These are phyloP conservation scores for Mrakia hoshinonis DNA, from an alignment of 768 basidiomycete genomes.

Conservation along the genomic window DNA sequence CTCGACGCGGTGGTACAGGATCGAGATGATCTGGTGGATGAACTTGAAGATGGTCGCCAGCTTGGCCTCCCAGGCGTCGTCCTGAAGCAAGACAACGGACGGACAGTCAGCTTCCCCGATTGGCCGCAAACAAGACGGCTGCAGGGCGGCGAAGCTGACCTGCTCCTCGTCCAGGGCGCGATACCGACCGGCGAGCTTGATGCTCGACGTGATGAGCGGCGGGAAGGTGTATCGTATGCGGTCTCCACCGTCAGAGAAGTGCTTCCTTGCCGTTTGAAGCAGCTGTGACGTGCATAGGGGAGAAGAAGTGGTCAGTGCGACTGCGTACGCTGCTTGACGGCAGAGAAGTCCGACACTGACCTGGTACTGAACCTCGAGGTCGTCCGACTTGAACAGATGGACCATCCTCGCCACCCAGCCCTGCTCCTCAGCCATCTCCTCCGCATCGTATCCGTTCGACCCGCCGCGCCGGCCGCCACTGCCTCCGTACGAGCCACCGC, in stretches of 20 bases:
- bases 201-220: constrained; percentile 82
- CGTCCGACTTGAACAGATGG: constrained; percentile 83
- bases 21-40: constrained; percentile 82
- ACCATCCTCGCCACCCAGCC: constrained; percentile 99
- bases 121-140: background rate
- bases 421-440: constrained; percentile 95
- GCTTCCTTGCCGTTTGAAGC: constrained; percentile 77
- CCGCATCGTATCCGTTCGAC: constrained; percentile 52
- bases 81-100: constrained; percentile 44
- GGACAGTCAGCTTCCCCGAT: background rate
- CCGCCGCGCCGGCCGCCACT: constrained; percentile 33
- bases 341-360: no score
- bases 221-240: constrained; percentile 96
- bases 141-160: background rate
- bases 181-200: constrained; percentile 86
- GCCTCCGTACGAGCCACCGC: constrained; percentile 36
- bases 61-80: constrained; percentile 76
- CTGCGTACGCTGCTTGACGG: no score
- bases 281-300: constrained; percentile 48
- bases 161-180: constrained; percentile 12
- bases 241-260: constrained; percentile 78
- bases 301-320: background rate
- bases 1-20: constrained; percentile 86
- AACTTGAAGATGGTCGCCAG: constrained; percentile 87
- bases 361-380: constrained; percentile 80